phyloP scores from a whole-genome alignment of 2,329 filamentous ascomycete genomes.

The Xylariaceae sp. region DNA sequence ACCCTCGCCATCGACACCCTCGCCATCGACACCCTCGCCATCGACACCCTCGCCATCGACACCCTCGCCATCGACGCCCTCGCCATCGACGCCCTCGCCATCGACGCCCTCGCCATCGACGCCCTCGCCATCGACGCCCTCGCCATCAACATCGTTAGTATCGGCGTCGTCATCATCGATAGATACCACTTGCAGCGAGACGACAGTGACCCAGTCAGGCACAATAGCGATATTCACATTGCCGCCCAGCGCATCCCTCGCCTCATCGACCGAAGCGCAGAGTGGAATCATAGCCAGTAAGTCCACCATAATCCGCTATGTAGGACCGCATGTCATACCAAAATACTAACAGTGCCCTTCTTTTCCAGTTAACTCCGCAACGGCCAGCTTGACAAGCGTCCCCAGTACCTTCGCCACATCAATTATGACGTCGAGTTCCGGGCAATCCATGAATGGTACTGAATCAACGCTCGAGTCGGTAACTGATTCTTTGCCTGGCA shows the following conservation, averaged over 20 bases:
- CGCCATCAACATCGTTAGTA: too few relatives aligned
- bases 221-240: slow-evolving; percentile 11
- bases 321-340: not conserved
- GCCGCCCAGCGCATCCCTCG: slow-evolving; percentile 4
- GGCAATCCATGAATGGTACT: slow-evolving; percentile 9
- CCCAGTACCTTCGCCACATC: slow-evolving; percentile 30
- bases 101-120: not conserved
- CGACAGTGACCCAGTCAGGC: slow-evolving; percentile 16
- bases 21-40: slow-evolving; percentile 5
- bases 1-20: not conserved
- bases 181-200: slow-evolving; percentile 22
- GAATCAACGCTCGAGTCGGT: slow-evolving; percentile 1
- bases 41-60: not conserved
- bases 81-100: not conserved
- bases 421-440: slow-evolving; percentile 18
- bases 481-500: slow-evolving; percentile 10
- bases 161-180: slow-evolving; percentile 4
- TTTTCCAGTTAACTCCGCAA: slow-evolving; percentile 20
- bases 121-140: slow-evolving; percentile 1
- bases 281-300: slow-evolving; percentile 18
- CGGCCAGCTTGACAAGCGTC: slow-evolving; percentile 4
- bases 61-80: not conserved
- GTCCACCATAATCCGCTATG: slow-evolving; percentile 9
- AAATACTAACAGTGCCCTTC: slow-evolving; percentile 9
- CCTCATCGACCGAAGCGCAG: slow-evolving; percentile 8